Base-by-base conservation (phyloP, 1,284 basidiomycete genomes). In the Heterobasidion occidentale region DNA sequence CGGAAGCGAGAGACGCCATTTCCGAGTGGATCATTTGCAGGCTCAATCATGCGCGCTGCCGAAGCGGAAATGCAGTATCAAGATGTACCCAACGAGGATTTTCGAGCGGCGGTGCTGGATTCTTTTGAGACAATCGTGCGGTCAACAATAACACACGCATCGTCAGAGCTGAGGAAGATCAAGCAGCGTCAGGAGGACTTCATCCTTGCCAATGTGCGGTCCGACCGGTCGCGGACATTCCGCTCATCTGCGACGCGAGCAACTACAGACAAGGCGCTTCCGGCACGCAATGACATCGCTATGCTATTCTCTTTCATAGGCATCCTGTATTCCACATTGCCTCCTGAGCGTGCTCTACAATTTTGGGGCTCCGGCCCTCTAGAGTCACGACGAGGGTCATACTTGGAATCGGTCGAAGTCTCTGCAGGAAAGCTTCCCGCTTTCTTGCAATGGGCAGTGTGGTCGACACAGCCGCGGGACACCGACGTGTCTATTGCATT, bases 151-250 rank as follows among this genome's bases (percentile, higher is more conserved):
- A 86, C 83, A 0, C 86, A 88, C 59, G 88, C 90, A 8, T 91
- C 89, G 12, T 88, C 90, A 0, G 90, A 95, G 67, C 77, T 97
- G n/a, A 83, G 91, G 47, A 92, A 92, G 67, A 86, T 97, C 67
- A 92, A 94, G 67, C 92, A 94, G 64, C 77, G 87, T 46, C 94
- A 97, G 67, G 94, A 97, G 70, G 94, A 97, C 66, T 70, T 88
- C 33, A 77, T 87, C 6, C 75, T 88, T 20, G 84, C 86, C 1
- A 81, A 72, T 60, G 80, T 78, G 50, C 79, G 85, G 46, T 79
- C 75, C 17, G 85, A 82, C 64, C 75, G 83, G 35, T 74, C 78
- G 27, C 71, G 82, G 56, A 70, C 69, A 56, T 73, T 76, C 56
- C 79, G 79, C 55, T 80, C 79, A 59, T 63, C 78, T 49, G 64